These are phyloP conservation scores for Ascodesmis nigricans DNA, from an alignment of 495 filamentous ascomycete genomes.

Conservation along the genomic window DNA sequence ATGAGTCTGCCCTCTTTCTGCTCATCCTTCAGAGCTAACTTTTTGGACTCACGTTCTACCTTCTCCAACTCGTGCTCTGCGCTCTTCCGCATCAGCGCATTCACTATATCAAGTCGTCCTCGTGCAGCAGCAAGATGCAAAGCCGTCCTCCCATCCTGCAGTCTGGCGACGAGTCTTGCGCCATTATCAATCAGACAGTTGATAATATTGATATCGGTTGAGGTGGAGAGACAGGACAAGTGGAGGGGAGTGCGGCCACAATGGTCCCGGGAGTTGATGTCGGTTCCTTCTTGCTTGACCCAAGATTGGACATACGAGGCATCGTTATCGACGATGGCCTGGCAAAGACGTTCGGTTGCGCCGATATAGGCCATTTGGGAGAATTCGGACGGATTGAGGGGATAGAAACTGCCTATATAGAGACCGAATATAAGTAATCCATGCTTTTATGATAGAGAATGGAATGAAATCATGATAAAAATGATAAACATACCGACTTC, in stretches of 20 bases:
- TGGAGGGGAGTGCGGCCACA: conserved; percentile 66
- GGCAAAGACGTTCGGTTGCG: conserved; percentile 45
- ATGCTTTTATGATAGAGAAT: conserved; percentile 19
- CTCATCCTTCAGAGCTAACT: conserved; percentile 21
- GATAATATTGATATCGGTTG: conserved; percentile 46
- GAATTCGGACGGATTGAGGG: conserved; percentile 61
- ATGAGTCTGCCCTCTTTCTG: neutral
- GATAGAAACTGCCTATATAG: conserved; percentile 58
- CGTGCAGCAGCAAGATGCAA: conserved; percentile 53
- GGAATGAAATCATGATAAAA: neutral
- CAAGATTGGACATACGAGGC: conserved; percentile 42
- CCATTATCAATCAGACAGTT: conserved; percentile 45
- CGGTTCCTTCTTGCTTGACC: conserved; percentile 36
- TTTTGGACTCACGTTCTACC: conserved; percentile 32
- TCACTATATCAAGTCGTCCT: conserved; percentile 45
- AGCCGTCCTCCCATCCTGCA: conserved; percentile 58
- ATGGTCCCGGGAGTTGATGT: conserved; percentile 46
- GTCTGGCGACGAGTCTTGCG: conserved; percentile 44
- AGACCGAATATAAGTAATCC: too few species aligned
- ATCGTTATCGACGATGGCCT: conserved; percentile 53
- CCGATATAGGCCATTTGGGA: conserved; percentile 60
- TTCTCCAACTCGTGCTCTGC: conserved; percentile 45
- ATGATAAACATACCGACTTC: conserved; percentile 23
- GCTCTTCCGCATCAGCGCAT: conserved; percentile 45
- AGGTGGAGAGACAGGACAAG: conserved; percentile 43